Evolutionary conservation across 208 protist species (phyloP), one percentile per base, ranked within the genome.

Genomic region (Wallacemonas sp.): DNA sequence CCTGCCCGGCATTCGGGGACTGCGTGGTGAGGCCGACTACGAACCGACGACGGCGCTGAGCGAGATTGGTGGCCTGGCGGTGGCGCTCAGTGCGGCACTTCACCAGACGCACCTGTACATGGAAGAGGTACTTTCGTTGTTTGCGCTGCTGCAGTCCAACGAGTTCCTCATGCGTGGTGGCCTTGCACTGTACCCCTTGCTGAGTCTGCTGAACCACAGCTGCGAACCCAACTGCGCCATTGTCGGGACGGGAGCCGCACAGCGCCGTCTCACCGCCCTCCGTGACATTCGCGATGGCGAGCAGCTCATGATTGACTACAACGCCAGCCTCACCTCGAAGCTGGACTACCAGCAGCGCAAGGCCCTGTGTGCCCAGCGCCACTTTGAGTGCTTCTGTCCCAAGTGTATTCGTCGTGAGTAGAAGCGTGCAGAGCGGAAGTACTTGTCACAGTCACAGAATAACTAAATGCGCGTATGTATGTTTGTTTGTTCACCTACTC

Each of bases 241-340:
- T 4, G 76, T 90, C 43, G 72, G 73, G 3, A 36, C 57, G 4
- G 60, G n/a, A 54, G 76, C 67, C 23, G 47, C 44, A 24, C 46
- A 73, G 36, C 49, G 65, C 0, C 41, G 70, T 4, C 72, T 96
- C 17, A 74, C 91, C 21, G 70, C 87, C 6, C 61, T 89, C 41
- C 74, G 80, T 3, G 81, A 88, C 44, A 85, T 96, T 24, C 79
- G 85, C 9, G 82, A 86, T 57, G 87, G 88, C 12, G 87, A 96
- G 74, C 90, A 96, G 76, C 70, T 96, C 8, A 79, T 90, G n/a
- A 91, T 94, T 55, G 76, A 93, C 61, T 96, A 96, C 74, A 96
- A 96, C 67, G 62, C 78, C 30, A 52, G 47, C 27, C 67, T 94
- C 23, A 96, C 81, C 36, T 80, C 80, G 30, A 76, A 58, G 68